Conservation (phyloP, 2,329 filamentous ascomycete genomes). For the Aspergillus vadensis region DNA sequence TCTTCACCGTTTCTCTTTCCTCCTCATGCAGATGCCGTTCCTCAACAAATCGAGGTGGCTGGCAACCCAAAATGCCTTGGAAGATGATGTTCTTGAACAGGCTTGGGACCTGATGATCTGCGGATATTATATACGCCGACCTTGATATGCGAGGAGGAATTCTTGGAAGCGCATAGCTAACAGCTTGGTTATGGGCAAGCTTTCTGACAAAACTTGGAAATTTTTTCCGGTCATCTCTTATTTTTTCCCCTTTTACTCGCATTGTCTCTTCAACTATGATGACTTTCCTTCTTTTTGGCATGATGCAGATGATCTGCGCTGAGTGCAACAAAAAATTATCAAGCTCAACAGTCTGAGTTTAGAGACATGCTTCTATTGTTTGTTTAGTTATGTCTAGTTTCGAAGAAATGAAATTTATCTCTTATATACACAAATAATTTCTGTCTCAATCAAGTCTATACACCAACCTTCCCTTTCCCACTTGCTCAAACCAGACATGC, state of each 20-base stretch:
- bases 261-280: conserved; percentile 27
- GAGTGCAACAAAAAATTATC: conserved; percentile 29
- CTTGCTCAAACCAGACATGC: too few relatives aligned
- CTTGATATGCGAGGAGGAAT: neutral
- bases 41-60: neutral
- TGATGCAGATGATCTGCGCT: conserved; percentile 26
- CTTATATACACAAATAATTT: neutral
- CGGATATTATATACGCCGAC: neutral
- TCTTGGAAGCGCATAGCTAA: neutral
- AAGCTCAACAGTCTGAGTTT: conserved; percentile 39
- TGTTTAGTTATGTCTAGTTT: too few relatives aligned
- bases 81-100: neutral
- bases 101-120: neutral
- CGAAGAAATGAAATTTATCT: neutral
- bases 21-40: neutral
- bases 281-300: conserved; percentile 28
- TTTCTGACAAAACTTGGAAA: neutral
- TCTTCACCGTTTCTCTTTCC: neutral
- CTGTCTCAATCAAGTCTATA: too few relatives aligned
- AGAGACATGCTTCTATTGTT: conserved; percentile 6
- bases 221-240: neutral
- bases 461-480: too few relatives aligned
- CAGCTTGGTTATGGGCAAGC: neutral
- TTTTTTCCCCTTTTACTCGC: neutral
- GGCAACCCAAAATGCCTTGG: neutral